Conservation (phyloP, 768 basidiomycete genomes). For the Mrakia blollopis region DNA sequence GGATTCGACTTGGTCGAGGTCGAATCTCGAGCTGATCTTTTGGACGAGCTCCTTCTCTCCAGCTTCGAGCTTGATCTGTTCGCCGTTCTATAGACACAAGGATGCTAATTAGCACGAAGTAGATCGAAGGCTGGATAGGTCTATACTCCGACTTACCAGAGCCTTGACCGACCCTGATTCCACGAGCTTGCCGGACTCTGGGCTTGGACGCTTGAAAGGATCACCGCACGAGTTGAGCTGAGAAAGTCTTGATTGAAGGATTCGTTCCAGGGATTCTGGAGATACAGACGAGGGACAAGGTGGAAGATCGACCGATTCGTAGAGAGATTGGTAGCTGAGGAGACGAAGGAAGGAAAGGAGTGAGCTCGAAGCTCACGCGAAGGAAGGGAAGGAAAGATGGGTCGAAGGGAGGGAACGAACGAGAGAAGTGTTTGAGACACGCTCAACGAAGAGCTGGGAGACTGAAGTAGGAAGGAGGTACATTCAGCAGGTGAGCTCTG, state of each 20-base stretch:
- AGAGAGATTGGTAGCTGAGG: constrained; percentile 12
- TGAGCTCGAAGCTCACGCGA: neutral
- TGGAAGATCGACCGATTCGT: constrained; percentile 22
- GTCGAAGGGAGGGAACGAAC: neutral
- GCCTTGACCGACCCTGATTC: constrained; percentile 7
- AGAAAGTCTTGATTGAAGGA: neutral
- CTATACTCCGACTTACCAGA: neutral
- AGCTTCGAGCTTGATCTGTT: constrained; percentile 50
- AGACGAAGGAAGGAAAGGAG: neutral
- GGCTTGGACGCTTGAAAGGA: neutral
- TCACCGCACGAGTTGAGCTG: constrained; percentile 20
- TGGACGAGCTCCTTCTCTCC: constrained; percentile 65
- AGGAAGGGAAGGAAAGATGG: constrained; percentile 2
- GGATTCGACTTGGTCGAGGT: constrained; percentile 76
- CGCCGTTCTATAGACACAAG: constrained; percentile 3
- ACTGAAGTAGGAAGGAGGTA: neutral
- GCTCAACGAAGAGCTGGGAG: constrained; percentile 6
- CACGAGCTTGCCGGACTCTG: neutral
- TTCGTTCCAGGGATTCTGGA: neutral
- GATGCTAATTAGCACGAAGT: too few relatives aligned
- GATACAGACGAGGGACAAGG: constrained; percentile 10
- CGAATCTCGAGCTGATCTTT: constrained; percentile 66
- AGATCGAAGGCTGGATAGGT: too few relatives aligned
- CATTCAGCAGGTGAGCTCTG: neutral
- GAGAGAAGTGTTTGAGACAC: constrained; percentile 18